Conservation (phyloP, 2,329 filamentous ascomycete species). For the Sporothrix mexicana region DNA sequence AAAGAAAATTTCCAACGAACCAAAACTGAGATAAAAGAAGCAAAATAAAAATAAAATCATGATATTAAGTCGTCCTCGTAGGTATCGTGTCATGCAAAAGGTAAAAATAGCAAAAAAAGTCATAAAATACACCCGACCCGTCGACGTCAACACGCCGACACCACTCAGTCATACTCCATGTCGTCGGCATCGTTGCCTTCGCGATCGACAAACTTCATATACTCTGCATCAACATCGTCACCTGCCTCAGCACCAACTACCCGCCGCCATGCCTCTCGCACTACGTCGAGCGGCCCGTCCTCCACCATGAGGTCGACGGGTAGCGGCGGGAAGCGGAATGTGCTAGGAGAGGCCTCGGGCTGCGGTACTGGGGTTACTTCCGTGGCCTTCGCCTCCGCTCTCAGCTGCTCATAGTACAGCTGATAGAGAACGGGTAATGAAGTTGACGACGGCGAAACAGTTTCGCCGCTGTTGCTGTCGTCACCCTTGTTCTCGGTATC, state of each 20-base stretch:
- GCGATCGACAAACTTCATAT: constrained; percentile 80
- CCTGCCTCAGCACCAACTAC: constrained; percentile 59
- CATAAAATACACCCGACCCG: constrained; percentile 16
- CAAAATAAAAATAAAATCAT: background rate
- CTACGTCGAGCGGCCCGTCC: constrained; percentile 69
- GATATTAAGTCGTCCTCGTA: background rate
- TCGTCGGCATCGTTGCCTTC: constrained; percentile 65
- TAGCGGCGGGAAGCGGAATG: constrained; percentile 62
- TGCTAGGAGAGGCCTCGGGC: background rate
- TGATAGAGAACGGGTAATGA: constrained; percentile 53
- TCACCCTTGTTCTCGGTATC: constrained; percentile 41
- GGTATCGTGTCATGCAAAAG: constrained; percentile 10
- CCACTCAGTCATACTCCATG: constrained; percentile 28
- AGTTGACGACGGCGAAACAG: constrained; percentile 26
- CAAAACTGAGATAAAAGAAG: background rate
- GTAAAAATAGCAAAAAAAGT: background rate
- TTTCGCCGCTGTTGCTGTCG: background rate
- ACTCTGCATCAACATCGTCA: constrained; percentile 49
- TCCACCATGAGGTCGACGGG: constrained; percentile 74
- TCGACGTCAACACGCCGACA: background rate
- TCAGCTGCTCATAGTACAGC: constrained; percentile 61
- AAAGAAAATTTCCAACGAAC: background rate
- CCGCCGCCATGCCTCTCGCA: constrained; percentile 72
- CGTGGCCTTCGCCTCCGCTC: constrained; percentile 35
- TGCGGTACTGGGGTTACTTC: background rate